Base-by-base conservation (phyloP, 2,329 filamentous ascomycete genomes). In the Dactylellina haptotyla region DNA sequence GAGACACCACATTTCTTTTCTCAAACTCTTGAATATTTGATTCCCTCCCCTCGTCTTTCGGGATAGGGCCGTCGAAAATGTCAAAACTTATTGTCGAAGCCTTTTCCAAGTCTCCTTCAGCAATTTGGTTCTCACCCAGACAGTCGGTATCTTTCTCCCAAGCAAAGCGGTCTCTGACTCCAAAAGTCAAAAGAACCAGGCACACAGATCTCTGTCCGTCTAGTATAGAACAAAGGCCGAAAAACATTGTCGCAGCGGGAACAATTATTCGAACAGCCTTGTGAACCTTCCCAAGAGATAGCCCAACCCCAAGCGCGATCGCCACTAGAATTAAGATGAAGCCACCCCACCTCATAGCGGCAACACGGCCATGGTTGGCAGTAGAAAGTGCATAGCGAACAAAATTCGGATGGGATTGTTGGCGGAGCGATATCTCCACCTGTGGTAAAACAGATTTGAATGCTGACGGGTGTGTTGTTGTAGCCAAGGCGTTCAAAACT, bases 371-470 rank as follows among this genome's bases (percentile, higher is more conserved):
- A 16, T 86, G 86, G 80, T 93, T 94, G 77, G 90, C 89, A 79
- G 94, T 94, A 84, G 88, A 90, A 79, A 93, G 90, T 50, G 87
- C 87, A 89, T 90, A 93, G 69, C 90, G 87, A 76, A 94, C 87
- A 83, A 94, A 94, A 82, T 94, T 93, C 76, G 90, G 90, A 78
- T 94, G 91, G 0, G 90, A 87, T 79, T 93, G 90, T 76, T 85
- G 85, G 26, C 91, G 89, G 2, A 95, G 86, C 3, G 86, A 85
- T 78, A 85, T 85, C 78, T 94, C 91, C 20, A 90, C 85, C 1
- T 85, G 87, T 53, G 83, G 84, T 56, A 86, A 83, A 41, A 91
- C 83, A 16, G 84, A 81, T 25, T 84, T 83, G 77, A 94, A 87
- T 0, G 90, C 90, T 0, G 88, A 88, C 0, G 91, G 91, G 78